These are phyloP conservation scores for Gossypium trilobum DNA, from an alignment of 441 rosid genomes.

Conservation along the genomic window DNA sequence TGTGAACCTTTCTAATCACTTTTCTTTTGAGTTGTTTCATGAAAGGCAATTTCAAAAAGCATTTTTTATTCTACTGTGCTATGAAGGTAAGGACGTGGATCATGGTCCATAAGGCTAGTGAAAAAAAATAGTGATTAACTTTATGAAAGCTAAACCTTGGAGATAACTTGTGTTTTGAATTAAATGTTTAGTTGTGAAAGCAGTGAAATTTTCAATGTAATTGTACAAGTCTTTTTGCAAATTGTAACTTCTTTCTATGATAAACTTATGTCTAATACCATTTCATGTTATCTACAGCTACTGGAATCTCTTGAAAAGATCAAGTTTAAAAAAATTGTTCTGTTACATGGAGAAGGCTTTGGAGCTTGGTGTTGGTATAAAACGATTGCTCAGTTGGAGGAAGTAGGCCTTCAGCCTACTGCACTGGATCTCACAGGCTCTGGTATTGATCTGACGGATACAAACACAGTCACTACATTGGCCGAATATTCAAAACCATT, in stretches of 20 bases:
- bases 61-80: neutral
- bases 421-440: constrained; percentile 81
- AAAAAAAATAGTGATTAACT: neutral
- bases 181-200: neutral
- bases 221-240: neutral
- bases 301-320: constrained; percentile 57
- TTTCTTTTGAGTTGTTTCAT: neutral
- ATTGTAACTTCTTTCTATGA: neutral
- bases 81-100: neutral
- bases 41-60: neutral
- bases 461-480: constrained; percentile 57
- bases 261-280: neutral
- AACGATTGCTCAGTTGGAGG: constrained; percentile 69
- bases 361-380: constrained; percentile 99
- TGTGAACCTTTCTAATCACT: neutral
- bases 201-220: neutral
- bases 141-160: neutral
- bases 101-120: neutral
- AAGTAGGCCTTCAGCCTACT: constrained; percentile 59
- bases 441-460: constrained; percentile 63
- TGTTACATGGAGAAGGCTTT: constrained; percentile 89
- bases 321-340: constrained; percentile 47
- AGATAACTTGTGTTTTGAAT: neutral
- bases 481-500: constrained; percentile 78
- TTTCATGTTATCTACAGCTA: constrained; percentile 30